Conservation (phyloP, 2,329 filamentous ascomycete genomes). For the Aspergillus sergii region DNA sequence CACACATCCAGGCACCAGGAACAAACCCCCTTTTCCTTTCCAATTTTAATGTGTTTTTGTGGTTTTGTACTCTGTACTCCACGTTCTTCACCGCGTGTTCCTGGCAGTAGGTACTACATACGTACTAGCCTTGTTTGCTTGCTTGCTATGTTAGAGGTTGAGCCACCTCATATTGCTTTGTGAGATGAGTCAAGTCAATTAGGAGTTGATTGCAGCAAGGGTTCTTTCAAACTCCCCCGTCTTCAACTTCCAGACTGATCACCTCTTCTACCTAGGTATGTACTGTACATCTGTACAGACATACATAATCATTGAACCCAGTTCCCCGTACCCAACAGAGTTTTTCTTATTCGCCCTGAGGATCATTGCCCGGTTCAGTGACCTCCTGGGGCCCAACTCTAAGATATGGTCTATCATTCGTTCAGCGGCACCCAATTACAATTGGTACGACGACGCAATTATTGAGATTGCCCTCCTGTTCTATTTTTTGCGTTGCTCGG, state of each 20-base stretch:
- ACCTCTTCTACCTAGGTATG: too few relatives aligned
- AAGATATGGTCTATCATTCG: background rate
- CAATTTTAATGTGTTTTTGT: background rate
- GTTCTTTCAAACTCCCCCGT: too few relatives aligned
- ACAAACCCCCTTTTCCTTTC: background rate
- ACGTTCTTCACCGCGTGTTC: constrained; percentile 1
- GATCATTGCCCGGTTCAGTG: constrained; percentile 11
- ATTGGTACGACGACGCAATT: background rate
- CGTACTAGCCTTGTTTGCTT: background rate
- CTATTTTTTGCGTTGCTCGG: background rate
- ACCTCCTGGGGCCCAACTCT: background rate
- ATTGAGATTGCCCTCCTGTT: background rate
- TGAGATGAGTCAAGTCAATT: background rate
- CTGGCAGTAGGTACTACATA: background rate
- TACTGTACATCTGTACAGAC: too few relatives aligned
- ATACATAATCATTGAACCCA: too few relatives aligned
- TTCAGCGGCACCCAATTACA: background rate
- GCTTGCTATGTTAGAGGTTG: background rate
- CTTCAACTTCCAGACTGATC: too few relatives aligned
- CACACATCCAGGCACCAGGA: constrained; percentile 1
- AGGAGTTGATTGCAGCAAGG: background rate
- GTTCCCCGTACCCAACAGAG: background rate
- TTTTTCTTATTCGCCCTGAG: constrained; percentile 4
- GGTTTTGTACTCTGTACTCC: background rate
- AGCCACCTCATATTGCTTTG: background rate